phyloP scores from a whole-genome alignment of 31 red algal species.

The Asparagopsis taxiformis region DNA sequence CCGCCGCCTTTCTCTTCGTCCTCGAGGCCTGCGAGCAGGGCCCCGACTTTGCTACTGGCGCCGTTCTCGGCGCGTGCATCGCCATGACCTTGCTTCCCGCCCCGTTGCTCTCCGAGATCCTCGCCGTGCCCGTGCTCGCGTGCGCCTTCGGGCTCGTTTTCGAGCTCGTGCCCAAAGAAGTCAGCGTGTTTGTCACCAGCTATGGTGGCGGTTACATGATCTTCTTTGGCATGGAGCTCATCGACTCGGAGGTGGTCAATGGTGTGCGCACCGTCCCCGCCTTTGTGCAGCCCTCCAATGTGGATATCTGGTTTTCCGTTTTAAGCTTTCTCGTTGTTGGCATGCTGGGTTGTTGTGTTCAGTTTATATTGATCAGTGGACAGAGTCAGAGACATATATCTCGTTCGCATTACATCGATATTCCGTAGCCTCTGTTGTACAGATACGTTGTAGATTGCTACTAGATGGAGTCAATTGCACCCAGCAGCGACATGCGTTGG shows the following conservation, averaged over 20 bases:
- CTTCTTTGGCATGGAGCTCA: conserved; percentile 54
- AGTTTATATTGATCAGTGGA: conserved; percentile 41
- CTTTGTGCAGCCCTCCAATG: conserved; percentile 11
- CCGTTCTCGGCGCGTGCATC: conserved; percentile 34
- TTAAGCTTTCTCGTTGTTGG: conserved; percentile 57
- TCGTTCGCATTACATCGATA: conserved; percentile 42
- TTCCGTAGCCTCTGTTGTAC: too few relatives aligned
- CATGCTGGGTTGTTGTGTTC: conserved; percentile 53
- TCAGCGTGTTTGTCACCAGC: conserved; percentile 45
- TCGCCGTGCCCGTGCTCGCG: conserved; percentile 28
- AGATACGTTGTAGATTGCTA: too few relatives aligned
- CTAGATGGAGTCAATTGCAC: too few relatives aligned
- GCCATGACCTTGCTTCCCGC: conserved; percentile 36
- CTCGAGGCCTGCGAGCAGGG: conserved; percentile 45
- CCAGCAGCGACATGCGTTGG: too few relatives aligned
- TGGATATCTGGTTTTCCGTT: conserved; percentile 65
- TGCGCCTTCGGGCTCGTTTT: conserved; percentile 38
- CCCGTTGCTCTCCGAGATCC: conserved; percentile 11
- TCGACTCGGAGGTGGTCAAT: conserved; percentile 33
- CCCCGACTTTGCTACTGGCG: conserved; percentile 51
- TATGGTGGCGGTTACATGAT: conserved; percentile 59
- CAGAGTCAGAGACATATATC: conserved; percentile 23
- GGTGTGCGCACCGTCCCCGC: conserved; percentile 11
- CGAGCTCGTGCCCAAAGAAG: conserved; percentile 46
- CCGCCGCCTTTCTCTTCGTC: conserved; percentile 23